phyloP scores from a whole-genome alignment of 1,284 basidiomycete species.

The Trichosporon asahii region DNA sequence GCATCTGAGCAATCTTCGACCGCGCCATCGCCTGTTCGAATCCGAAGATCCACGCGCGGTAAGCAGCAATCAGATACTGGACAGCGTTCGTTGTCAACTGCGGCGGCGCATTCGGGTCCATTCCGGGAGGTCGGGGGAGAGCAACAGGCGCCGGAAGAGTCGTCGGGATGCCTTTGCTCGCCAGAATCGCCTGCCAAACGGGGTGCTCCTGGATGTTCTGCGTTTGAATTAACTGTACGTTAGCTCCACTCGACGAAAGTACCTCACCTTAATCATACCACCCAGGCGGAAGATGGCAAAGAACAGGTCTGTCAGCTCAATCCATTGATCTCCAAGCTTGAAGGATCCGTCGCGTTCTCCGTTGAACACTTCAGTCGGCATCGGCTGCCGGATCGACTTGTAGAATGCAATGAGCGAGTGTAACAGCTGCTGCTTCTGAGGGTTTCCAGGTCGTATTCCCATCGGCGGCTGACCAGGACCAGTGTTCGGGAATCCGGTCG shows the following conservation, averaged over 20 bases:
- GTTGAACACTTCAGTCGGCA: constrained; percentile 41
- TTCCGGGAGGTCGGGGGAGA: constrained; percentile 27
- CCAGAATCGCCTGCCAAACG: constrained; percentile 31
- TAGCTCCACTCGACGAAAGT: neutral
- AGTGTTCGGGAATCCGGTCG: constrained; percentile 2
- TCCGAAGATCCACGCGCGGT: constrained; percentile 39
- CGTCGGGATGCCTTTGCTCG: constrained; percentile 30
- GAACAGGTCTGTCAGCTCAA: constrained; percentile 42
- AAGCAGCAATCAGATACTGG: constrained; percentile 37
- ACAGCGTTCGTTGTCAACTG: constrained; percentile 34
- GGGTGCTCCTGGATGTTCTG: constrained; percentile 30
- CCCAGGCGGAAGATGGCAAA: constrained; percentile 36
- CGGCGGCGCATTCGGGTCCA: constrained; percentile 25
- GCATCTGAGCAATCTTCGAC: constrained; percentile 20
- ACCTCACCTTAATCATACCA: constrained; percentile 29
- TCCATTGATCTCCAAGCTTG: constrained; percentile 38
- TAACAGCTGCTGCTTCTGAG: constrained; percentile 34
- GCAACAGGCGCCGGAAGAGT: constrained; percentile 35
- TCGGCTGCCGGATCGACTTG: constrained; percentile 26
- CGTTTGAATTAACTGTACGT: constrained; percentile 16
- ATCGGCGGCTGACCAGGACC: constrained; percentile 3
- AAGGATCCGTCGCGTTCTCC: constrained; percentile 38
- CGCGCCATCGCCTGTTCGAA: constrained; percentile 43
- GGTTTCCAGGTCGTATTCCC: constrained; percentile 9
- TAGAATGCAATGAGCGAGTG: constrained; percentile 33